Evolutionary conservation across 805 yeast genomes (phyloP).

Genomic region (Cyberlindnera galapagoensis): DNA sequence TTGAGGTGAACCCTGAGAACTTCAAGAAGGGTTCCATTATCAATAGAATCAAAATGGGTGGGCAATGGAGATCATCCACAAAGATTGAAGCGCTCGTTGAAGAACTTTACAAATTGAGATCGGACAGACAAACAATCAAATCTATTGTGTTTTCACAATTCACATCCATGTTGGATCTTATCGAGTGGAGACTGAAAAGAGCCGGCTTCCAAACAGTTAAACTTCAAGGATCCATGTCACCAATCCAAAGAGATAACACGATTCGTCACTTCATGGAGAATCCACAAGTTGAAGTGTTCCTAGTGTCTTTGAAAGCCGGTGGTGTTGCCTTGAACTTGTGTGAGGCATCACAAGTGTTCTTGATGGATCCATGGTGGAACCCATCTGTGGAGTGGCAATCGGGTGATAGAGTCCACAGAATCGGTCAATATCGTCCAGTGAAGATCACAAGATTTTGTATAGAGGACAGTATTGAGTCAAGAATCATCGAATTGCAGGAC

Average conservation of each 20-base stretch:
- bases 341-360: conserved; percentile 94
- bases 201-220: conserved; percentile 96
- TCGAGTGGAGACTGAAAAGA: conserved; percentile 90
- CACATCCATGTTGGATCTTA: conserved; percentile 91
- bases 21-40: conserved; percentile 68
- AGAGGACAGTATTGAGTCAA: conserved; percentile 94
- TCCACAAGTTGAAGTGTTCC: conserved; percentile 84
- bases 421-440: conserved; percentile 93
- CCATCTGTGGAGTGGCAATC: conserved; percentile 98
- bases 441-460: conserved; percentile 87
- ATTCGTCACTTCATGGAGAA: conserved; percentile 90
- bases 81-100: conserved; percentile 95
- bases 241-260: conserved; percentile 87
- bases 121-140: conserved; percentile 83
- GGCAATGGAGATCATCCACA: conserved; percentile 90
- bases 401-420: conserved; percentile 96
- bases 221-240: conserved; percentile 95
- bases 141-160: conserved; percentile 97
- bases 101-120: conserved; percentile 79
- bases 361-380: conserved; percentile 99
- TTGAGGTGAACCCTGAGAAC: conserved; percentile 52
- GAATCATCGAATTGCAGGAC: conserved; percentile 92
- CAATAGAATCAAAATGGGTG: conserved; percentile 80
- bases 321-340: conserved; percentile 96
- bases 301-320: conserved; percentile 95